Evolutionary conservation across 1,284 basidiomycete genomes (phyloP).

Genomic region (Melanopsichium pennsylvanicum): DNA sequence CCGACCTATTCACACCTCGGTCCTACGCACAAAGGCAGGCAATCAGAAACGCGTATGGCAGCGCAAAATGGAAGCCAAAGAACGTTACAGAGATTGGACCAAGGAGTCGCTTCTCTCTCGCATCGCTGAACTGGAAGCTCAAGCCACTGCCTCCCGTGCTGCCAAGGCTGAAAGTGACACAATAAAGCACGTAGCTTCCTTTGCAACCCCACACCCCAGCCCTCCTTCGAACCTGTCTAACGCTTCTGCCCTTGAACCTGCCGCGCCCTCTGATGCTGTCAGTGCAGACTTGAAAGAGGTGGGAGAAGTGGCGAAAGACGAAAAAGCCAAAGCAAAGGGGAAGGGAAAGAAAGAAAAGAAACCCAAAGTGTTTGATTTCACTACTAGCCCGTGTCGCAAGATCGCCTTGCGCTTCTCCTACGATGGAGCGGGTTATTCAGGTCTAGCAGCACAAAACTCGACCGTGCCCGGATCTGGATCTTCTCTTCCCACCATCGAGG

Average conservation of each 20-base stretch:
- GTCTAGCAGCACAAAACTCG: constrained; percentile 75
- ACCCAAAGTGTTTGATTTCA: constrained; percentile 71
- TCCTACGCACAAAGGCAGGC: background rate
- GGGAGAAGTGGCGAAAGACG: background rate
- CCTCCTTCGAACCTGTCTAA: no score
- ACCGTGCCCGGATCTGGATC: constrained; percentile 65
- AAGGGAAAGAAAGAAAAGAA: constrained; percentile 30
- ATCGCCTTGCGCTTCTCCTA: constrained; percentile 92
- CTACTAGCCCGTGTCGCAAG: constrained; percentile 78
- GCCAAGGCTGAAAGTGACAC: constrained; percentile 5
- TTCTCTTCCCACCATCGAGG: constrained; percentile 87
- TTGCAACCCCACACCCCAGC: background rate
- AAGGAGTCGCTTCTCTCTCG: constrained; percentile 43
- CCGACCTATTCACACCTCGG: background rate
- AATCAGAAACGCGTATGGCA: constrained; percentile 13
- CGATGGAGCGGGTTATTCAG: constrained; percentile 88
- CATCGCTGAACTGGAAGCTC: constrained; percentile 51
- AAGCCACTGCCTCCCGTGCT: constrained; percentile 13
- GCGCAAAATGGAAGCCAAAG: constrained; percentile 45
- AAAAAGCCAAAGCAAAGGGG: no score
- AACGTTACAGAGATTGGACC: constrained; percentile 46
- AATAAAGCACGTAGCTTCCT: background rate
- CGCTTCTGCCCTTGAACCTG: no score
- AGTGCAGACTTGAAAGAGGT: background rate
- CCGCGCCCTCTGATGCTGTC: no score